Evolutionary conservation across 2,329 filamentous ascomycete species (phyloP), one percentile per base, ranked within the genome.

Genomic region (Hymenotorrendiella dingleyae): DNA sequence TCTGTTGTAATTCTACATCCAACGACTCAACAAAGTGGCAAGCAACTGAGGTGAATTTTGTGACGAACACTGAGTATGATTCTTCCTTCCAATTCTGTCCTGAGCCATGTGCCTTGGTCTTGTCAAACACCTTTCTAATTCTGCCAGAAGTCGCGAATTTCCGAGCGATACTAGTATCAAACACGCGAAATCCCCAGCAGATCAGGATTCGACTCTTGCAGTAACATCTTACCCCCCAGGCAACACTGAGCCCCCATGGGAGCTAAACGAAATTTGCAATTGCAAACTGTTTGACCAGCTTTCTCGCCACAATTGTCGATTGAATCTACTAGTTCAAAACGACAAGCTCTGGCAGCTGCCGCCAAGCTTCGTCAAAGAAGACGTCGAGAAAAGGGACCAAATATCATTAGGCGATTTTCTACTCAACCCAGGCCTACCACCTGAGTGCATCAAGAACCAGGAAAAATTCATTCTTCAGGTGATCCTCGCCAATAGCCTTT

Each of bases 381-480:
- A 35, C 6, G 12, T 21, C 10, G 11, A 21, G 19, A 35, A 10
- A 12, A 21, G 22, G 10, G n/a, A 35, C 9, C 16, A 14, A 21
- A 19, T 35, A 11, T 35, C 19, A 12, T n/a, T 35, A 21, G 14
- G 14, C 9, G 19, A 21, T 20, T 35, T 35, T 21, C 22, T 19
- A n/a, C 16, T 20, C 10, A 11, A 21, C 19, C 3, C 6, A 17
- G 16, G 8, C n/a, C 12, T 33, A 35, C 28, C 19, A 20, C 19
- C 19, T n/a, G 32, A 35, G 4, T 11, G 14, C 8, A 19, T 19
- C 16, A 35, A 35, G 19, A 35, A 20, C 9, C 8, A 19, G 19
- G 32, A 35, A 10, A 35, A 21, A 19, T 35, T 35, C 16, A 35
- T 35, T 21, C 32, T 35, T 19, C 32, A 35, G 10, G 32, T 35